Evolutionary conservation across 345 rosid genomes (phyloP).

Genomic region (Moricandia arvensis): DNA sequence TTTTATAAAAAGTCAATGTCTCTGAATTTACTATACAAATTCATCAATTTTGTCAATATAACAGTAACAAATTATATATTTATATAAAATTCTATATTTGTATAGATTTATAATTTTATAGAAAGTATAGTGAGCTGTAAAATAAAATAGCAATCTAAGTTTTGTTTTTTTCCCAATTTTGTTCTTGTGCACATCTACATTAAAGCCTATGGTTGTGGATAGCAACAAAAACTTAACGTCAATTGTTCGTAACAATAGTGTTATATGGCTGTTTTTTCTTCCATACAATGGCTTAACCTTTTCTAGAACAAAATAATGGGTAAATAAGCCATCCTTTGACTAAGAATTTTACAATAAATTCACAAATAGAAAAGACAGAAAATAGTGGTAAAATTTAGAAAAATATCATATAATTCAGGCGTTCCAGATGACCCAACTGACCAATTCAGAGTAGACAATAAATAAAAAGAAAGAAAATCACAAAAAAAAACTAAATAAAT

Average conservation of each 20-base stretch:
- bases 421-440: conserved; percentile 62
- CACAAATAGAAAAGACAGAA: conserved; percentile 22
- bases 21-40: conserved; percentile 3
- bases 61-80: neutral
- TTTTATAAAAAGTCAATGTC: conserved; percentile 19
- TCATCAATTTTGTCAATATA: neutral
- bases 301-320: conserved; percentile 19
- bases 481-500: neutral
- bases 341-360: conserved; percentile 14
- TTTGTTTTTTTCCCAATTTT: conserved; percentile 8
- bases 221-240: conserved; percentile 11
- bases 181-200: conserved; percentile 21
- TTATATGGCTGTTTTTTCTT: conserved; percentile 5
- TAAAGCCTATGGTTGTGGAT: conserved; percentile 32
- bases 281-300: conserved; percentile 18
- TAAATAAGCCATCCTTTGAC: conserved; percentile 29
- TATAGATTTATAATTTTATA: neutral
- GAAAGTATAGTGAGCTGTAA: conserved; percentile 25
- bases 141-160: neutral
- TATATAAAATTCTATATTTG: neutral
- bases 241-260: conserved; percentile 20
- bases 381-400: conserved; percentile 7
- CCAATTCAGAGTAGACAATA: conserved; percentile 45
- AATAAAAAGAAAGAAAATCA: conserved; percentile 4
- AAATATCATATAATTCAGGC: conserved; percentile 58